Percentiles rank a stretch among this genome's conserved stretches.
Evolutionary conservation across 2,329 filamentous ascomycete genomes (phyloP).

Genomic region (Beauveria sp.): DNA sequence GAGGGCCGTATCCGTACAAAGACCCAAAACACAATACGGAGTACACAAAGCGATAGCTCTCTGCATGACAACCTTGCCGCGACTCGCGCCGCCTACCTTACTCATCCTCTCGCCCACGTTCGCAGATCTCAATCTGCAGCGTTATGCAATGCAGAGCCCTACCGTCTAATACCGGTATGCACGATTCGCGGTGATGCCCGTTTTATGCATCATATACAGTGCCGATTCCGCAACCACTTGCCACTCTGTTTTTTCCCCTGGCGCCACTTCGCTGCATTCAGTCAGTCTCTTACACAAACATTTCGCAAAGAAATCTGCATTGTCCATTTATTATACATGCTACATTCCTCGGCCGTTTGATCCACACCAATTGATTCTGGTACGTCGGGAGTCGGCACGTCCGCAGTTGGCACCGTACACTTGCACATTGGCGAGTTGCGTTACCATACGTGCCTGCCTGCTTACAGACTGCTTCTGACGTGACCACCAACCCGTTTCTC

Average conservation of each 20-base stretch:
- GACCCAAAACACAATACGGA: neutral
- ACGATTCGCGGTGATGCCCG: neutral
- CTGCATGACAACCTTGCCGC: neutral
- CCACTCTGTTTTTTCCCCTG: neutral
- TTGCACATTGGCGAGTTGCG: neutral
- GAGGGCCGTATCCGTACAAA: neutral
- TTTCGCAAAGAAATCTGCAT: too few relatives aligned
- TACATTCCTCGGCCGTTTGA: neutral
- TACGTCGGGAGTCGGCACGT: too few relatives aligned
- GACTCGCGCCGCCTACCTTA: neutral
- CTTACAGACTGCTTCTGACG: neutral
- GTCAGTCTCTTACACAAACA: too few relatives aligned
- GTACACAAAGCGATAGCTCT: neutral
- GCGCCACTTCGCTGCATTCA: too few relatives aligned
- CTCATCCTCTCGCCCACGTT: neutral
- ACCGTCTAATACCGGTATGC: neutral
- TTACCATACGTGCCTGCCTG: neutral
- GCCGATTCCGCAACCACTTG: neutral
- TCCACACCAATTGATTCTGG: too few relatives aligned
- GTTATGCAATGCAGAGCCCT: neutral
- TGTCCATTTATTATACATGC: neutral
- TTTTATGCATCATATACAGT: neutral
- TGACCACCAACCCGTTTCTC: neutral
- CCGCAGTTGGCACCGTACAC: too few relatives aligned
- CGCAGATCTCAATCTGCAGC: neutral